Evolutionary conservation across 1,284 basidiomycete species (phyloP), one percentile per base, ranked within the genome.

Genomic region (Paramarasmius palmivorus): DNA sequence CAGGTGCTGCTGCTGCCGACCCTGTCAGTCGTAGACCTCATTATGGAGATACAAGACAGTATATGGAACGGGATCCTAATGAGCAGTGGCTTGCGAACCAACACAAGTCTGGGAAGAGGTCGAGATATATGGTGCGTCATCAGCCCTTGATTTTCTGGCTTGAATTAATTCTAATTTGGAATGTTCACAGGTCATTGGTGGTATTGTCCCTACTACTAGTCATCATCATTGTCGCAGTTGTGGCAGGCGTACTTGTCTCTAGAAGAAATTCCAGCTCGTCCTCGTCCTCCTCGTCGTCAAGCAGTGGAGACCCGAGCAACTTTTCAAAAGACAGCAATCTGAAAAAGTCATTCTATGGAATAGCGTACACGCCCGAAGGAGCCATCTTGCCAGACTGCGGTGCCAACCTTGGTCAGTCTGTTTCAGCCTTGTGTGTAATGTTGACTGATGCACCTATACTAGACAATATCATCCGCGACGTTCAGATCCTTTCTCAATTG

Each of bases 301-400:
- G 26, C 29, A 25, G 78, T 20, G 76, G 73, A 57, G 83, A 90
- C 68, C 85, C 88, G 2, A 84, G 78, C 66, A 71, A 76, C 32
- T 92, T 92, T 65, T 64, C 66, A 44, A 86, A 83, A 68, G 82
- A 92, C 68, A 47, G 75, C 4, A 68, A 74, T 8, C 71, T 93
- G 44, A 76, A 84, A 60, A 77, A 84, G 54, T 76, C 77, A 10
- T 89, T 89, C 72, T 92, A 76, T 63, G 63, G 62, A 22, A 29
- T 92, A n/a, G 87, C 88, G 0, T 92, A 92, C 68, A 87, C 86
- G 0, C 88, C 89, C 1, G 72, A 74, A 40, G 79, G 82, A 52
- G 73, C 75, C 4, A 76, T 80, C 56, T 63, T 77, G 32, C 81
- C 82, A 2, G 54, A 69, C 20, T 84, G 83, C 57, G 77, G 77